phyloP scores from a whole-genome alignment of 495 filamentous ascomycete species.

The Halenospora varia region DNA sequence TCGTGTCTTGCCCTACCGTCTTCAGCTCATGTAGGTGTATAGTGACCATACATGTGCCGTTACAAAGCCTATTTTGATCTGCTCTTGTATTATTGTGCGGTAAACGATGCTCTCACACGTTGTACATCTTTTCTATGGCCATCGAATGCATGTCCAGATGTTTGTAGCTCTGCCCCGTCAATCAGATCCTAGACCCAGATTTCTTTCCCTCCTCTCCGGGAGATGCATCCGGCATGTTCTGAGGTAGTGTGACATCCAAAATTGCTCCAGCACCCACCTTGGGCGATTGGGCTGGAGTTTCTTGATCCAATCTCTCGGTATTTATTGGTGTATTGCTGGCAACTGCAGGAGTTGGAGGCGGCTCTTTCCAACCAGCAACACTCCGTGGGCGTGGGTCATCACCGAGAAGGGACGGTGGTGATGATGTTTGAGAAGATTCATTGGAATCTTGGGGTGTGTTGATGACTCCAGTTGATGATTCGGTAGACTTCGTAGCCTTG shows the following conservation, averaged over 20 bases:
- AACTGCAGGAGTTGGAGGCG: constrained; percentile 5
- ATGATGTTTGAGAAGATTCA: neutral
- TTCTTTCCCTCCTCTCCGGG: neutral
- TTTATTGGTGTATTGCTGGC: constrained; percentile 6
- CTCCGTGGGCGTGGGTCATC: neutral
- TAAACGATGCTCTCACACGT: no score
- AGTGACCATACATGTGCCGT: no score
- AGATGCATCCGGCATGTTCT: constrained; percentile 8
- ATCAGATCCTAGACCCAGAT: neutral
- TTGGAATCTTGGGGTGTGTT: neutral
- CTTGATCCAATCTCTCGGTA: constrained; percentile 2
- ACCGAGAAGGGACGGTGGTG: neutral
- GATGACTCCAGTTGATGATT: neutral
- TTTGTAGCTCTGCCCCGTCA: no score
- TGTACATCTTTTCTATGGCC: no score
- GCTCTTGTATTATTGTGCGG: no score
- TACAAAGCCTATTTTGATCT: no score
- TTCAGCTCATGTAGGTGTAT: no score
- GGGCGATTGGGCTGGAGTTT: neutral
- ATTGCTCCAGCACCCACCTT: constrained; percentile 5
- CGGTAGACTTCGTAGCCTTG: neutral
- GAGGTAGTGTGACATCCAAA: constrained; percentile 18
- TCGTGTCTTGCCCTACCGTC: no score
- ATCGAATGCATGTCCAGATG: neutral
- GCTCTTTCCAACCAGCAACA: neutral